Evolutionary conservation across 768 basidiomycete species (phyloP), one percentile per base, ranked within the genome.

Genomic region (Kwoniella botswanensis): DNA sequence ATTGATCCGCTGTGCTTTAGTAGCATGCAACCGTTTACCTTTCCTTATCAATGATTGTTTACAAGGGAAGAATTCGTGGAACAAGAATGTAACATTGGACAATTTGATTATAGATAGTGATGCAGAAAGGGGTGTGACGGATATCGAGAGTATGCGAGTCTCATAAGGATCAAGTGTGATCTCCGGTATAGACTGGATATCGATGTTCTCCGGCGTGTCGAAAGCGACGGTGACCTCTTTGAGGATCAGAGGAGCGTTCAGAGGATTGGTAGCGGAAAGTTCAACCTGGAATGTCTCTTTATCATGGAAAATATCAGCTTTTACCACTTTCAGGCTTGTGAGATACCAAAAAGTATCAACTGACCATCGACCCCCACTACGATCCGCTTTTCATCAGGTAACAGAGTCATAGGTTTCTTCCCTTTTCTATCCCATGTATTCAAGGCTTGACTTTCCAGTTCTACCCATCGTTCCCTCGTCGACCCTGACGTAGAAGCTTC

Each of bases 1-100:
- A 35, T 81, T 86, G 72, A 90, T 88, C 57, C 90, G 86, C 75
- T 95, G 92, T 15, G 87, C 84, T 41, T 87, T 86, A 2, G 93
- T 94, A 64, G 89, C 88, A 63, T 94, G 89, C 12, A 97, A 85
- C 62, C 94, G 86, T 56, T 86, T 88, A 15, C 94, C 94, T n/a
- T 89, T 90, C 43, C 86, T 86, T 10, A 88, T 86, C 2, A 94
- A 86, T 1, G 89, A 84, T 81, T 95, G 94, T 0, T 80, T 86
- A 26, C 86, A 86, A 2, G 91, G 89, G 21, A 95, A 86, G 42
- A 93, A 86, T 4, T 76, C 65, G 64, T 83, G 80, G 65, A 88
- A 88, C 43, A 94, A 87, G 80, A 94, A 95, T 41, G 89, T 82
- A 72, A 91, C 87, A 53, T 89, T 84, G 15, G 88, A 87, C 54